Evolutionary conservation across 2,329 filamentous ascomycete genomes (phyloP).

Genomic region (Fusarium aywerte): DNA sequence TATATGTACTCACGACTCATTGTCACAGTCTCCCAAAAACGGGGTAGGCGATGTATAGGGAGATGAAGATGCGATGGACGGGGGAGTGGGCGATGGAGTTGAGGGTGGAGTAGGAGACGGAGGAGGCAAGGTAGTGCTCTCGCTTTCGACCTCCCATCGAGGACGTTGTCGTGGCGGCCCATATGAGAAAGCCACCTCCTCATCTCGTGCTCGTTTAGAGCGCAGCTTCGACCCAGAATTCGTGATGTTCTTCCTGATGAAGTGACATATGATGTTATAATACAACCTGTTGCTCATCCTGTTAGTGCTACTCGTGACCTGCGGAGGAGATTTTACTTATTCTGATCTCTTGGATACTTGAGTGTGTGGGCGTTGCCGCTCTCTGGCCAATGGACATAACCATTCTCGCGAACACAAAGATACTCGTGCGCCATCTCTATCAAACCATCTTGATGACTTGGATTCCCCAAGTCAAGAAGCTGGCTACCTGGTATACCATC

Average conservation of each 20-base stretch:
- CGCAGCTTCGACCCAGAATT: background rate
- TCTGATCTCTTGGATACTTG: background rate
- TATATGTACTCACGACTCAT: background rate
- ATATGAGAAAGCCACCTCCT: background rate
- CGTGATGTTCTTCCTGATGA: background rate
- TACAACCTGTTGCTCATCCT: background rate
- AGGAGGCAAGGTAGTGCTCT: background rate
- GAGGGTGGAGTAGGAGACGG: too few relatives aligned
- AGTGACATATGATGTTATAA: background rate
- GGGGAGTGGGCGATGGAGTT: too few relatives aligned
- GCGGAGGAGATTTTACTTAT: background rate
- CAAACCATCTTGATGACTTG: background rate
- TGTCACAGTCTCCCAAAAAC: accelerated
- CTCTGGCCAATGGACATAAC: background rate
- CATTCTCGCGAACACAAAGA: background rate
- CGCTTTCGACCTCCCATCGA: background rate
- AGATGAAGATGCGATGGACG: background rate
- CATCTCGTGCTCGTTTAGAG: background rate
- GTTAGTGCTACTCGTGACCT: accelerated
- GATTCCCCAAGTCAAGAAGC: background rate
- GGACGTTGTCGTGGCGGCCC: background rate
- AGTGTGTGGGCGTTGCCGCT: background rate
- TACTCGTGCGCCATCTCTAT: slow-evolving; percentile 20
- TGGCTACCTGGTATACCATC: background rate
- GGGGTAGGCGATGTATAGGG: accelerated